Conservation (phyloP, 2,329 filamentous ascomycete genomes). For the Coniochaeta hoffmannii region DNA sequence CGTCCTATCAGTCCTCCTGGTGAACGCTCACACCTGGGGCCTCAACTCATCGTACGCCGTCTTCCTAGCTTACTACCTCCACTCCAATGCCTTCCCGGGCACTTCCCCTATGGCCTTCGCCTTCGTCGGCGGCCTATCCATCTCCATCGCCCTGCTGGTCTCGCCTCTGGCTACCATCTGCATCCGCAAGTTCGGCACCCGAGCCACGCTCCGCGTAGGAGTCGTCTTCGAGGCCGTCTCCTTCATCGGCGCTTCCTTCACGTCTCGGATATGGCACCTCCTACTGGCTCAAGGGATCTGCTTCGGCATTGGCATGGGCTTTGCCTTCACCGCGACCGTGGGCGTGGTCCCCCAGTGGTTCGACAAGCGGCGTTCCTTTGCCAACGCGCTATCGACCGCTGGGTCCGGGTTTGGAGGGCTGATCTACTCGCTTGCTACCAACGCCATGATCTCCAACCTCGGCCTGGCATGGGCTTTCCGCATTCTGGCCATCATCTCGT, state of each 20-base stretch:
- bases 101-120: conserved; percentile 62
- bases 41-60: conserved; percentile 59
- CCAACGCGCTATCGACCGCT: conserved; percentile 60
- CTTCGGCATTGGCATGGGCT: conserved; percentile 74
- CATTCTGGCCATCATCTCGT: conserved; percentile 55
- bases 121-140: conserved; percentile 67
- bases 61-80: conserved; percentile 50
- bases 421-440: conserved; percentile 58
- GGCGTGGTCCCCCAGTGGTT: conserved; percentile 71
- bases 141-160: conserved; percentile 57
- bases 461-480: conserved; percentile 61
- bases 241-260: conserved; percentile 65
- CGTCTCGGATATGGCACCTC: conserved; percentile 64
- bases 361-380: conserved; percentile 56
- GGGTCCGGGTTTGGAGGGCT: conserved; percentile 71
- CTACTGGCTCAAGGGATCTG: conserved; percentile 67
- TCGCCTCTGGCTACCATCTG: conserved; percentile 60
- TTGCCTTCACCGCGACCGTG: conserved; percentile 63
- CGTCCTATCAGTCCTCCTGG: conserved; percentile 42
- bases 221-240: conserved; percentile 55
- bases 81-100: conserved; percentile 52
- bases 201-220: conserved; percentile 56
- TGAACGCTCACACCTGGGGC: conserved; percentile 70
- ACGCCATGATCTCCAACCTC: conserved; percentile 59
- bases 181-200: conserved; percentile 56